Conservation (phyloP, 2,329 filamentous ascomycete genomes). For the Talaromyces funiculosus region DNA sequence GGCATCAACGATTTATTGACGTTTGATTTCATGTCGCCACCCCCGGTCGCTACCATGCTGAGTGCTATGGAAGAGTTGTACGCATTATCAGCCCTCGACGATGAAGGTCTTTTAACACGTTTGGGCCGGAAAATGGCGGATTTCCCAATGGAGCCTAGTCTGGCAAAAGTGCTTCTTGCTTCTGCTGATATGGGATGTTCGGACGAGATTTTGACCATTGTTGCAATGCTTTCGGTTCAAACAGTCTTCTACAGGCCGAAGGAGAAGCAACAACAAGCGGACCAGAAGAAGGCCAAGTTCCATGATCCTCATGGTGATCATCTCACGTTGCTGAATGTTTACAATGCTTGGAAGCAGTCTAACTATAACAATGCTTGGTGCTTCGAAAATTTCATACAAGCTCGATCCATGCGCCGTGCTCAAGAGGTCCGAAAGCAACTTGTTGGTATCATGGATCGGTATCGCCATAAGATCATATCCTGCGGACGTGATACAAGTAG, state of each 20-base stretch:
- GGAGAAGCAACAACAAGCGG: conserved; percentile 92
- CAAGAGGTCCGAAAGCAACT: conserved; percentile 91
- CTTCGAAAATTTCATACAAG: conserved; percentile 96
- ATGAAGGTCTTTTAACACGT: conserved; percentile 88
- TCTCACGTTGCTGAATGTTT: conserved; percentile 90
- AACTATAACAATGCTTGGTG: conserved; percentile 86
- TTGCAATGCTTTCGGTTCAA: conserved; percentile 84
- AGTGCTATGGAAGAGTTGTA: conserved; percentile 94
- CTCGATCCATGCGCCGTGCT: conserved; percentile 77
- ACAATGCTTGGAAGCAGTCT: conserved; percentile 90
- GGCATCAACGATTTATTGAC: conserved; percentile 96
- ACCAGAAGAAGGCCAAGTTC: conserved; percentile 97
- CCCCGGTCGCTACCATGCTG: conserved; percentile 95
- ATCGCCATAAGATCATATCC: conserved; percentile 73
- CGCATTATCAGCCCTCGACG: conserved; percentile 81
- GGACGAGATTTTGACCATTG: conserved; percentile 89
- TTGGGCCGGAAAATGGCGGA: conserved; percentile 96
- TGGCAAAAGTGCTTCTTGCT: conserved; percentile 84
- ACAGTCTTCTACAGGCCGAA: conserved; percentile 93
- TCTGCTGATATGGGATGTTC: conserved; percentile 84
- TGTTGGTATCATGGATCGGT: conserved; percentile 87
- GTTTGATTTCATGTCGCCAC: conserved; percentile 99
- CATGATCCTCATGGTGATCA: conserved; percentile 94
- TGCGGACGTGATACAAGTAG: conserved; percentile 84
- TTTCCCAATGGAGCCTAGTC: conserved; percentile 78